Base-by-base conservation (phyloP, 2,329 filamentous ascomycete species). In the Sarocladiaceae sp. region DNA sequence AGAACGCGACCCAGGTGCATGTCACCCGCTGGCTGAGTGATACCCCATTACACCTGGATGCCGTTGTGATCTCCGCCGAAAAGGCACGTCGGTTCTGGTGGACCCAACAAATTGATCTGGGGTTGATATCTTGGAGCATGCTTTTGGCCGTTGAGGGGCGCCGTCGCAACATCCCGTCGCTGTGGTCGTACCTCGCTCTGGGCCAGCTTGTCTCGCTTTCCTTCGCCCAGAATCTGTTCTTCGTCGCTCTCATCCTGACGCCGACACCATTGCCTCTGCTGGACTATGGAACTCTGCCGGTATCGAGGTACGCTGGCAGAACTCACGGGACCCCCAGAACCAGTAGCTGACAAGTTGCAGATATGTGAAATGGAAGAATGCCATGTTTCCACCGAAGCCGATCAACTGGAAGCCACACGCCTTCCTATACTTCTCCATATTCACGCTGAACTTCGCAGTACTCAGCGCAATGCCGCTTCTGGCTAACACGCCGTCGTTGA, bases 221-320 rank as follows among this genome's bases (percentile, higher is more conserved):
- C 0, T 84, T 80, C 58, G 79, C 82, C 2, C 77, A 83, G 64
- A 85, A 82, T 57, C 65, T 87, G 26, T 87, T 87, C 67, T 83
- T 80, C 59, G 60, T 84, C 10, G 75, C 78, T 7, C 67, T 85
- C 25, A 67, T 84, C 10, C 71, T 83, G 23, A 82, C 77, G 1
- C 80, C 80, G 1, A 62, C 76, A 4, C 76, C 79, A 1, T 55
- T 79, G 11, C 63, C 66, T 11, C 54, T 62, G 3, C 54, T 55
- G 18, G 57, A 56, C 7, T 53, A 58, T 54, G 36, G 61, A 53
- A 56, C 62, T 54, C 40, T 67, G 59, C 57, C 62, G 55, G 53
- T 53, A 6, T 67, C 70, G 11, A 59, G 48, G 62, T 72, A 65
- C 25, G 55, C 46, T 20, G 11, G 26, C 12, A n/a, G n/a, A n/a